Conservation (phyloP, 371 early-diverging fungal genomes). For the Mucor lusitanicus region DNA sequence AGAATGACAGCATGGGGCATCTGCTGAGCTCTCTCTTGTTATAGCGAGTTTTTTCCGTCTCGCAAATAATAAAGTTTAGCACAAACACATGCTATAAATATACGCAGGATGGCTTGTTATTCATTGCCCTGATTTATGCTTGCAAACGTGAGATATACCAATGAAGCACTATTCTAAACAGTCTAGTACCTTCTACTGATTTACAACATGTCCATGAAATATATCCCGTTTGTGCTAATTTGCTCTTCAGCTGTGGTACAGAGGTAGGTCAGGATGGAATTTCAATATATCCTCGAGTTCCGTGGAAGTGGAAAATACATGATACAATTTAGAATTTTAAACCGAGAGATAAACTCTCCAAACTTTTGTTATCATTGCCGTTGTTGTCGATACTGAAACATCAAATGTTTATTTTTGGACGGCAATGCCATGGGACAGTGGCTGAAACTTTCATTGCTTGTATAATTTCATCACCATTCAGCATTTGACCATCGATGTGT, state of each 20-base stretch:
- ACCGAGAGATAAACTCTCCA: neutral
- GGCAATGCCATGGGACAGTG: neutral
- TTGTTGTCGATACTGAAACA: neutral
- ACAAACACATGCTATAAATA: neutral
- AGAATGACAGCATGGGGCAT: neutral
- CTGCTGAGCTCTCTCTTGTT: neutral
- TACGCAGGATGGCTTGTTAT: neutral
- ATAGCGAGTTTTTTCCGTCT: neutral
- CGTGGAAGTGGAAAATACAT: neutral
- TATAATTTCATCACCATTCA: neutral
- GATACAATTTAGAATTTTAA: neutral
- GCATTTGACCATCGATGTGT: neutral
- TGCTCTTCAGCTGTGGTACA: neutral
- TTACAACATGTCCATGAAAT: neutral
- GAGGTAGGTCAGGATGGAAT: neutral
- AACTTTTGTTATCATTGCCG: neutral
- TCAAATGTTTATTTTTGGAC: neutral
- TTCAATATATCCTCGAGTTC: neutral
- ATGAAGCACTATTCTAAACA: neutral
- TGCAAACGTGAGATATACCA: neutral
- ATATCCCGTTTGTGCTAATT: neutral
- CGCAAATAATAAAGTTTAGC: neutral
- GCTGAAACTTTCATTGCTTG: neutral
- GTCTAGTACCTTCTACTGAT: neutral
- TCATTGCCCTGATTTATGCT: neutral